These are phyloP conservation scores for Cichorium intybus DNA, from an alignment of 140 eudicot genomes.

Conservation along the genomic window DNA sequence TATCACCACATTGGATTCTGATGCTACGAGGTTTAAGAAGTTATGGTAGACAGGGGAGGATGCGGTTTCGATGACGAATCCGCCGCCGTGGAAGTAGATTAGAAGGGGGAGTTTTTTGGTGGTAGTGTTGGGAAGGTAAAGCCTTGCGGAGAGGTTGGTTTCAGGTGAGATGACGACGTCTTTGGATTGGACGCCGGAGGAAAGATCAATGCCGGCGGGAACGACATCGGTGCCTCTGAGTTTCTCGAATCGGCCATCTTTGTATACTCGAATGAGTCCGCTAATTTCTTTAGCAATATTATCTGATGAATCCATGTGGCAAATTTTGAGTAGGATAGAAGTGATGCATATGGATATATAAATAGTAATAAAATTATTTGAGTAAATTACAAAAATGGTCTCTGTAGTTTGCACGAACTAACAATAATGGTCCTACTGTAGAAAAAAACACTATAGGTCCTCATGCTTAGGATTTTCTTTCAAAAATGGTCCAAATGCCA, in stretches of 20 bases:
- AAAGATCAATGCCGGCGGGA: slow-evolving; percentile 7
- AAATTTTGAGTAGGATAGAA: too few species aligned
- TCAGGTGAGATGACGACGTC: slow-evolving; percentile 9
- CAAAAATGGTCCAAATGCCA: too few species aligned
- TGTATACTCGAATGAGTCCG: slow-evolving; percentile 1
- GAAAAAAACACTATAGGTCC: too few species aligned
- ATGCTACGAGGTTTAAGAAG: slow-evolving; percentile 11
- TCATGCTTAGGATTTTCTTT: too few species aligned
- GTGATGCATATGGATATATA: too few species aligned
- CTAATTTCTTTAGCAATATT: neutral
- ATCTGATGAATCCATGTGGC: neutral
- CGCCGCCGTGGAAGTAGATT: slow-evolving; percentile 48
- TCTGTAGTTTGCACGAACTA: too few species aligned
- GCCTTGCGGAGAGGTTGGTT: slow-evolving; percentile 14
- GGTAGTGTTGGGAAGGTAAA: slow-evolving; percentile 20
- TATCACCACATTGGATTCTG: slow-evolving; percentile 12
- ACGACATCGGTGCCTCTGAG: neutral
- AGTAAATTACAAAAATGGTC: too few species aligned
- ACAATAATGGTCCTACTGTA: too few species aligned
- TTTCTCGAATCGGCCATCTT: slow-evolving; percentile 18
- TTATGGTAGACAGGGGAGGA: slow-evolving; percentile 27
- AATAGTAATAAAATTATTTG: too few species aligned
- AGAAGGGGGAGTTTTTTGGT: slow-evolving; percentile 29
- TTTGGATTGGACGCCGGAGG: slow-evolving; percentile 19
- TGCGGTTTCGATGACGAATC: slow-evolving; percentile 32